Evolutionary conservation across 2,329 filamentous ascomycete genomes (phyloP).

Genomic region (Aaosphaeria arxii): DNA sequence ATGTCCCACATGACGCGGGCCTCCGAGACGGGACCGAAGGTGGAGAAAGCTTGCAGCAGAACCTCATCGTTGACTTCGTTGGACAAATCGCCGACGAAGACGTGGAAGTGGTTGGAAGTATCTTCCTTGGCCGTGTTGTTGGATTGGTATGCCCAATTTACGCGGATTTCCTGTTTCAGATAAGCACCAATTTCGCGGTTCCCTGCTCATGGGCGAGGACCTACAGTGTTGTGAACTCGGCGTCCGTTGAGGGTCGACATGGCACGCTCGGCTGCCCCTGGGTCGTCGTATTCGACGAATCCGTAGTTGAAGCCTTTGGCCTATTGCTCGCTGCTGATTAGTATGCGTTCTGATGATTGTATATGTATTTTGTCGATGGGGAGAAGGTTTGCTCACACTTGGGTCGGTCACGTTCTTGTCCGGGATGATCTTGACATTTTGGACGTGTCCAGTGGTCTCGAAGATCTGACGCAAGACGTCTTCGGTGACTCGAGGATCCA

Average conservation of each 20-base stretch:
- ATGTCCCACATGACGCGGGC: slow-evolving; percentile 99
- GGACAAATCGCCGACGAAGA: slow-evolving; percentile 95
- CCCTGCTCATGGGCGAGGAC: neutral
- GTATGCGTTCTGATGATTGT: neutral
- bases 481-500: slow-evolving; percentile 93
- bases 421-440: slow-evolving; percentile 98
- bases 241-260: slow-evolving; percentile 97
- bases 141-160: slow-evolving; percentile 99
- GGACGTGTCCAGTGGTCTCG: slow-evolving; percentile 96
- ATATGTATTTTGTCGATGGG: neutral
- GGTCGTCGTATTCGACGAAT: slow-evolving; percentile 98
- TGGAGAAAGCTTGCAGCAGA: slow-evolving; percentile 88
- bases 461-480: slow-evolving; percentile 97
- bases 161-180: slow-evolving; percentile 78
- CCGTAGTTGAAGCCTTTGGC: slow-evolving; percentile 98
- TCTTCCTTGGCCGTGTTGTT: slow-evolving; percentile 94
- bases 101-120: slow-evolving; percentile 97
- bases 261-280: slow-evolving; percentile 89
- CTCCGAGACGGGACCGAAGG: slow-evolving; percentile 93
- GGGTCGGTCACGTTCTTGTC: slow-evolving; percentile 88
- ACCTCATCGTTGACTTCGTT: slow-evolving; percentile 99
- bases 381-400: neutral
- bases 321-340: slow-evolving; percentile 48
- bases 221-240: slow-evolving; percentile 90
- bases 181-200: slow-evolving; percentile 18